Percentiles rank a stretch among this genome's conserved stretches.
These are phyloP conservation scores for Psilocybe cyanescens DNA, from an alignment of 768 basidiomycete genomes.

Conservation along the genomic window DNA sequence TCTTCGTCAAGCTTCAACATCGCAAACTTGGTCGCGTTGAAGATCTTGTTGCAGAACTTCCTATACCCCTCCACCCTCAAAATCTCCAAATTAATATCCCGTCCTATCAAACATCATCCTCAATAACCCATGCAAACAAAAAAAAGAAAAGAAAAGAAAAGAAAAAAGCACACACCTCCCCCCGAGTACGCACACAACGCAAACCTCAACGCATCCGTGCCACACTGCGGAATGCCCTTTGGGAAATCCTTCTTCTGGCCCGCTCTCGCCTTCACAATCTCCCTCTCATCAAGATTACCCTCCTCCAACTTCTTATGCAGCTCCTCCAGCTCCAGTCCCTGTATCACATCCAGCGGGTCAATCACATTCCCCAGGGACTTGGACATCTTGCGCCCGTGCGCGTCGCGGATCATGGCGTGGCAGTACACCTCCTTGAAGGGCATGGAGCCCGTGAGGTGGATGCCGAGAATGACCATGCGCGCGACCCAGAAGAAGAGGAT, in stretches of 20 bases:
- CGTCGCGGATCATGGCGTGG: conserved; percentile 99
- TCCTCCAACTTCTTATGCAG: conserved; percentile 86
- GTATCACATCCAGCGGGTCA: conserved; percentile 94
- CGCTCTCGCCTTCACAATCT: conserved; percentile 86
- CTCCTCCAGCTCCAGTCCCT: conserved; percentile 76
- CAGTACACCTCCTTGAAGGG: conserved; percentile 97
- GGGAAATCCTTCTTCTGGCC: conserved; percentile 99
- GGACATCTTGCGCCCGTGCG: conserved; percentile 98
- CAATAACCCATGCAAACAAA: background rate
- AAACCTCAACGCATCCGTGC: conserved; percentile 95
- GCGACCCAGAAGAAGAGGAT: conserved; percentile 99
- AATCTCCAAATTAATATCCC: conserved; percentile 97
- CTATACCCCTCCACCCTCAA: conserved; percentile 96
- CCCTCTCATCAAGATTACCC: conserved; percentile 93
- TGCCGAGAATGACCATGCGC: conserved; percentile 94
- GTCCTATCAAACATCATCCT: conserved; percentile 54
- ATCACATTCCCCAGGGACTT: conserved; percentile 98
- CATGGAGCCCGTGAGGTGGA: conserved; percentile 86
- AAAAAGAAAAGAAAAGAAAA: background rate
- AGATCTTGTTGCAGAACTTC: conserved; percentile 99
- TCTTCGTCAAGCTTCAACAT: conserved; percentile 91
- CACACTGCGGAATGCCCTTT: conserved; percentile 98
- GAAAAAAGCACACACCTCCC: conserved; percentile 56
- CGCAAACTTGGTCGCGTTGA: conserved; percentile 99
- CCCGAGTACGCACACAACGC: conserved; percentile 93